Conservation (phyloP, 1,284 basidiomycete species). For the Fomitopsis pinicola region DNA sequence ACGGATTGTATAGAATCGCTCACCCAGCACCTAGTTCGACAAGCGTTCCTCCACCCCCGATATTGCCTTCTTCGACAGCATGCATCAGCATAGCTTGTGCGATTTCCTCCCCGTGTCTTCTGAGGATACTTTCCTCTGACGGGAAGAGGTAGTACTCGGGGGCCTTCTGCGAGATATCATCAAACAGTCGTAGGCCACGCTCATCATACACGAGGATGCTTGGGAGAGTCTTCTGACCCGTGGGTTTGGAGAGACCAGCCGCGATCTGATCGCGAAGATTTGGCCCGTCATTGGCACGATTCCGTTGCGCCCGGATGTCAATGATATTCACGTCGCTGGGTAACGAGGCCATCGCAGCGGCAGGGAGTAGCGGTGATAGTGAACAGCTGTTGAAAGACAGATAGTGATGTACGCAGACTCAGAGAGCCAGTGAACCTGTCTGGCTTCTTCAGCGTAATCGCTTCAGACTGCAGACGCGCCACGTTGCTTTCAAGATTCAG, state of each 20-base stretch:
- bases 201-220: conserved; percentile 89
- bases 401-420: too few species aligned
- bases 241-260: conserved; percentile 51
- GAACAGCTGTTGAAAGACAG: too few species aligned
- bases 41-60: conserved; percentile 49
- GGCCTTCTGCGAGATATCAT: conserved; percentile 77
- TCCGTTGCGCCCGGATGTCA: conserved; percentile 39
- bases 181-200: conserved; percentile 77
- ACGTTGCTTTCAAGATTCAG: too few species aligned
- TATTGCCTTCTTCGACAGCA: conserved; percentile 43
- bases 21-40: conserved; percentile 89
- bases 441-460: too few species aligned
- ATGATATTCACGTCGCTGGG: conserved; percentile 38
- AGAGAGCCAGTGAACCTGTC: too few species aligned
- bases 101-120: conserved; percentile 60
- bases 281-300: conserved; percentile 25
- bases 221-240: conserved; percentile 65
- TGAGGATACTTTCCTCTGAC: conserved; percentile 71
- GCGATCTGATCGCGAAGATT: conserved; percentile 47
- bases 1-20: conserved; percentile 30
- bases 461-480: too few species aligned
- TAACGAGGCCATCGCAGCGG: conserved; percentile 10
- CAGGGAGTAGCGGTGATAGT: too few species aligned
- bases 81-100: conserved; percentile 63
- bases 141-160: conserved; percentile 88